phyloP scores from a whole-genome alignment of 257 asterid genomes.

The Przewalskia tangutica region DNA sequence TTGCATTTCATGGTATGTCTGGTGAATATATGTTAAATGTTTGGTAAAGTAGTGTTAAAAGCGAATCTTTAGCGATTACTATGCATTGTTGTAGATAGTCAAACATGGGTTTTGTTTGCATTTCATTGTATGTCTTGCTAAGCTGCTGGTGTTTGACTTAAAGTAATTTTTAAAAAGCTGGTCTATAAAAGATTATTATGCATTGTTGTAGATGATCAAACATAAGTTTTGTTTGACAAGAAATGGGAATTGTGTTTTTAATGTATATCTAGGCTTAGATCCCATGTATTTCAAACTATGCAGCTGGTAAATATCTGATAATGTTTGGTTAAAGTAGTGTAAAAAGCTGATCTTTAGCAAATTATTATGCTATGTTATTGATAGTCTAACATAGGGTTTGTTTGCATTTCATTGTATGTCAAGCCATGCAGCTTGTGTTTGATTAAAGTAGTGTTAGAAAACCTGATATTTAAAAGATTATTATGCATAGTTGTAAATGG shows the following conservation, averaged over 20 bases:
- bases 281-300: not conserved
- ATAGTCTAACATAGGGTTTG: not conserved
- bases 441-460: not conserved
- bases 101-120: not conserved
- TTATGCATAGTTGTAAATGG: no score
- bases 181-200: not conserved
- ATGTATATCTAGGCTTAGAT: not conserved
- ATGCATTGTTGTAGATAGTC: not conserved
- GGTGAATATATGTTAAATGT: no score
- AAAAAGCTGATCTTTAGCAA: not conserved
- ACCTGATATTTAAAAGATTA: not conserved
- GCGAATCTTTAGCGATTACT: not conserved
- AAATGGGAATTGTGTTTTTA: not conserved
- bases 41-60: not conserved
- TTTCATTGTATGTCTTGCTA: not conserved
- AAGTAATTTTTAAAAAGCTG: not conserved
- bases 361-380: no score
- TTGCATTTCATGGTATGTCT: no score
- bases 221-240: not conserved
- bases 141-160: not conserved
- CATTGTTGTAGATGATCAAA: not conserved
- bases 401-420: not conserved
- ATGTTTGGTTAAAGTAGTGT: not conserved
- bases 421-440: not conserved
- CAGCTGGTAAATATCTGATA: not conserved